phyloP scores from a whole-genome alignment of 1,284 basidiomycete genomes.

The Sparassis latifolia region DNA sequence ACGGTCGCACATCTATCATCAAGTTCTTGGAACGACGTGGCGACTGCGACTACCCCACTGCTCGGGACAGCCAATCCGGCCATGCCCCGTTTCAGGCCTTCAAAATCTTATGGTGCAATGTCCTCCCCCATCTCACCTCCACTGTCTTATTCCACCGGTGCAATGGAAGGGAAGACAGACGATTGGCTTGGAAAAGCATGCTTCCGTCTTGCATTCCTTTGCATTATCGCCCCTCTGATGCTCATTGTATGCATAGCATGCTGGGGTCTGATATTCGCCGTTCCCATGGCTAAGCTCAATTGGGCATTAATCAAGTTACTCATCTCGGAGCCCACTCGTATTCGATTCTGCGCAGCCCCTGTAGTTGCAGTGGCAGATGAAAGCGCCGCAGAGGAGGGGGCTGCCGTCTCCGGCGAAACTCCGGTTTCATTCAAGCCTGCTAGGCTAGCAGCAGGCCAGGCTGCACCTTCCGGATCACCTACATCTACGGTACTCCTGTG shows the following conservation, averaged over 20 bases:
- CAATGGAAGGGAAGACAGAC: conserved; percentile 30
- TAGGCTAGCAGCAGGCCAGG: conserved; percentile 62
- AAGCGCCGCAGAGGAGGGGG: conserved; percentile 16
- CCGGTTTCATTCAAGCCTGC: conserved; percentile 53
- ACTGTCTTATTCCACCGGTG: conserved; percentile 30
- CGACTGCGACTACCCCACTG: conserved; percentile 30
- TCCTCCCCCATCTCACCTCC: conserved; percentile 32
- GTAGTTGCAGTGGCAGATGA: conserved; percentile 34
- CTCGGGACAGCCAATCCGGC: conserved; percentile 18
- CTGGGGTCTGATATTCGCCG: conserved; percentile 90
- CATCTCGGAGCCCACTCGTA: conserved; percentile 73
- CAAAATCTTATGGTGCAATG: conserved; percentile 63
- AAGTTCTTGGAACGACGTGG: conserved; percentile 24
- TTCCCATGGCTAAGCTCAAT: conserved; percentile 96
- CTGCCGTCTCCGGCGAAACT: conserved; percentile 13
- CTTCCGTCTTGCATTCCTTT: conserved; percentile 76
- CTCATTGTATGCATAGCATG: conserved; percentile 82
- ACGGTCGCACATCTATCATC: conserved; percentile 22
- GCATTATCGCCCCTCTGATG: conserved; percentile 86
- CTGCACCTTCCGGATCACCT: conserved; percentile 65
- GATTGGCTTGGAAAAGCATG: conserved; percentile 60
- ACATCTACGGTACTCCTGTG: conserved; percentile 88
- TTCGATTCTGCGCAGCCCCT: conserved; percentile 89
- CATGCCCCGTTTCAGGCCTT: conserved; percentile 29
- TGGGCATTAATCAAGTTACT: conserved; percentile 91